Percentiles rank a stretch among this genome's conserved stretches.
Evolutionary conservation across 106 monocot species (phyloP).

Genomic region (Dendrobium officinale): DNA sequence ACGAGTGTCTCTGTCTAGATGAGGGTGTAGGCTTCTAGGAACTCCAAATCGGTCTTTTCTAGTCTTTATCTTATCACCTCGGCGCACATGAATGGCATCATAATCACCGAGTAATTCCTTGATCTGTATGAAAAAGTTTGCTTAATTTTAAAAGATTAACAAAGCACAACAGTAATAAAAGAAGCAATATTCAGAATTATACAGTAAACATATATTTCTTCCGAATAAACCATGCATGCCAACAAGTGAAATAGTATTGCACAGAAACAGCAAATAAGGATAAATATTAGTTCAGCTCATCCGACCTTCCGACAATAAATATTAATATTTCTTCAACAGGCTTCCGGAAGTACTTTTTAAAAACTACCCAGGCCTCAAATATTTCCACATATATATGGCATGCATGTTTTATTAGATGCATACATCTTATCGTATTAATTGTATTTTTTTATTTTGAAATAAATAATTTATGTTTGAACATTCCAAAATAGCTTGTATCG

Average conservation of each 20-base stretch:
- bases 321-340: no score
- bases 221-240: neutral
- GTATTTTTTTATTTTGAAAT: no score
- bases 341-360: no score
- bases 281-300: no score
- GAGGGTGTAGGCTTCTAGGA: slow-evolving; percentile 60
- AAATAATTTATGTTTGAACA: no score
- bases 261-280: no score
- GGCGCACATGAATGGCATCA: slow-evolving; percentile 95
- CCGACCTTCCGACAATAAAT: no score
- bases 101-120: slow-evolving; percentile 78
- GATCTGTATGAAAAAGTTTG: slow-evolving; percentile 14
- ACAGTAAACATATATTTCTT: neutral
- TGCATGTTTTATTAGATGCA: no score
- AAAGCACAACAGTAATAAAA: neutral
- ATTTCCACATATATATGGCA: no score
- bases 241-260: neutral
- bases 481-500: no score
- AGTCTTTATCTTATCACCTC: slow-evolving; percentile 85
- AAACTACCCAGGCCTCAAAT: no score
- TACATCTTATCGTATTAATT: no score
- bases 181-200: neutral
- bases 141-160: neutral
- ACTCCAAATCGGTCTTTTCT: slow-evolving; percentile 86
- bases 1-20: slow-evolving; percentile 89